phyloP scores from a whole-genome alignment of 345 rosid species.

The Camelina neglecta region DNA sequence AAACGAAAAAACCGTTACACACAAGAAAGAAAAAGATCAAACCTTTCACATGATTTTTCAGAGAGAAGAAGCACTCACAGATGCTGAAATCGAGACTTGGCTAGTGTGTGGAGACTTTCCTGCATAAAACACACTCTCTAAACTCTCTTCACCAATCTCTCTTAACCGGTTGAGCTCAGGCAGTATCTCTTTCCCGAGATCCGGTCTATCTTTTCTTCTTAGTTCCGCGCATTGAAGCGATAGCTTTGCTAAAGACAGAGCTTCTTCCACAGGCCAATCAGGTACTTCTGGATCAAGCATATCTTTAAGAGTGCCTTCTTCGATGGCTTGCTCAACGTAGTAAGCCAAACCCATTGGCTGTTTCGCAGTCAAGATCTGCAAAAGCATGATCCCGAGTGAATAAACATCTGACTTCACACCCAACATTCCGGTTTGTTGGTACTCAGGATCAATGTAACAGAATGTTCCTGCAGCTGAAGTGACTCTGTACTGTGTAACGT shows the following conservation, averaged over 20 bases:
- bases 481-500: conserved; percentile 69
- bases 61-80: conserved; percentile 44
- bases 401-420: conserved; percentile 91
- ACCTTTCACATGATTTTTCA: neutral
- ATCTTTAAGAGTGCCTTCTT: conserved; percentile 55
- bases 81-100: conserved; percentile 44
- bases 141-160: conserved; percentile 62
- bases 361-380: conserved; percentile 76
- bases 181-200: conserved; percentile 69
- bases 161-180: conserved; percentile 67
- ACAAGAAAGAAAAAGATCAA: neutral
- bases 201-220: conserved; percentile 91
- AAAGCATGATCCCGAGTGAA: conserved; percentile 81
- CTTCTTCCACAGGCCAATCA: conserved; percentile 86
- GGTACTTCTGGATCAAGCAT: conserved; percentile 74
- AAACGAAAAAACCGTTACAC: neutral
- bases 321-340: conserved; percentile 57
- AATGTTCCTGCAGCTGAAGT: conserved; percentile 94
- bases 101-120: conserved; percentile 47
- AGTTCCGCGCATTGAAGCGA: conserved; percentile 75
- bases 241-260: conserved; percentile 59
- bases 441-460: conserved; percentile 96
- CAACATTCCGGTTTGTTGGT: conserved; percentile 94
- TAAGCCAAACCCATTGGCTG: conserved; percentile 89
- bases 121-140: conserved; percentile 39